Evolutionary conservation across 1,284 basidiomycete species (phyloP).

Genomic region (Sanghuangporus sanghuang): DNA sequence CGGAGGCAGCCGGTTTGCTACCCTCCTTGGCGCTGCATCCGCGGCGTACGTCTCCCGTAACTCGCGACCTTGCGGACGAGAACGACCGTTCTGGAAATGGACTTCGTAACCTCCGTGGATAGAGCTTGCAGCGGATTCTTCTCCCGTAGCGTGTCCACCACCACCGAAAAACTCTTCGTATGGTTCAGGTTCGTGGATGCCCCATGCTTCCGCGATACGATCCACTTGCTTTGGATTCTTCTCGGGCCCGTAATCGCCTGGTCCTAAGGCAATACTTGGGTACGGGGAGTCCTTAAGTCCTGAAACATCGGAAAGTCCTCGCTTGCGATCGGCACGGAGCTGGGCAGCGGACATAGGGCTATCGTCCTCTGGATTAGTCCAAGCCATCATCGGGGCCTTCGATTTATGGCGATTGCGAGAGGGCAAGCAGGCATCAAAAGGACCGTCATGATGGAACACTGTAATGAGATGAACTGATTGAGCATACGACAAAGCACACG

Average conservation of each 20-base stretch:
- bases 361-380: conserved; percentile 48
- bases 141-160: conserved; percentile 44
- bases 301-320: conserved; percentile 13
- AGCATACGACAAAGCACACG: conserved; percentile 10
- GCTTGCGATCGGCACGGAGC: conserved; percentile 28
- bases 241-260: conserved; percentile 36
- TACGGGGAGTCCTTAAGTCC: conserved; percentile 40
- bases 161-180: conserved; percentile 83
- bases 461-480: conserved; percentile 15
- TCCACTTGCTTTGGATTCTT: conserved; percentile 67
- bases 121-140: conserved; percentile 56
- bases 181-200: conserved; percentile 82
- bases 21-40: conserved; percentile 26
- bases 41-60: conserved; percentile 40
- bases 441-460: conserved; percentile 88
- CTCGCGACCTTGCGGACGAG: conserved; percentile 32
- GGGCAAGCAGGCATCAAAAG: conserved; percentile 83
- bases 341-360: conserved; percentile 29
- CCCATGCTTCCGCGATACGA: conserved; percentile 81
- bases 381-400: conserved; percentile 78
- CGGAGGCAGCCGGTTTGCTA: conserved; percentile 58
- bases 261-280: conserved; percentile 42
- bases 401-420: conserved; percentile 75
- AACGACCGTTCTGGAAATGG: conserved; percentile 5
- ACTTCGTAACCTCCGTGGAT: conserved; percentile 44